phyloP scores from a whole-genome alignment of 352 stramenopile species.

The Globisporangium polare region DNA sequence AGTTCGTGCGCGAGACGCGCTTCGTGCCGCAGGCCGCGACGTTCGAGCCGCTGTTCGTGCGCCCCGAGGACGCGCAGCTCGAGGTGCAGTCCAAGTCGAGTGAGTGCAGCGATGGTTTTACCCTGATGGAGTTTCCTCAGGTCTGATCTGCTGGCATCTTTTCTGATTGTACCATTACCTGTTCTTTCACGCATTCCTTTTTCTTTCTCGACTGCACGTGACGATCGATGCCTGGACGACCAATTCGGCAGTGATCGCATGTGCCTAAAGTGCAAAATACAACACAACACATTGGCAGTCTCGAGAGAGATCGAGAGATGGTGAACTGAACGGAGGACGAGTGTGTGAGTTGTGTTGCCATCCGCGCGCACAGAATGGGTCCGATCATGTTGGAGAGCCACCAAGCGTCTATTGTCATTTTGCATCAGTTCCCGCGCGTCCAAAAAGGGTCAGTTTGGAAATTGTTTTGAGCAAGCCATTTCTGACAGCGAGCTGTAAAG shows the following conservation, averaged over 20 bases:
- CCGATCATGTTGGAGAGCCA: too few species aligned
- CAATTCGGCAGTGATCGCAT: not conserved
- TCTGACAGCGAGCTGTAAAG: too few species aligned
- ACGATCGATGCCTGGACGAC: conserved; percentile 2
- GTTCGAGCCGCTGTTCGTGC: conserved; percentile 11
- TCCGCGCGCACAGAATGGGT: too few species aligned
- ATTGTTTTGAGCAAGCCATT: too few species aligned
- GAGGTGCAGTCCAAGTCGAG: conserved; percentile 66
- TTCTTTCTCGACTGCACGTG: not conserved
- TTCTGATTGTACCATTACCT: conserved; percentile 9
- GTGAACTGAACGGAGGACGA: not conserved
- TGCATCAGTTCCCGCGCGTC: too few species aligned
- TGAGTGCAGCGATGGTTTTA: conserved; percentile 82
- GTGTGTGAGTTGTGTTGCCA: too few species aligned
- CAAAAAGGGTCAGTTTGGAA: too few species aligned
- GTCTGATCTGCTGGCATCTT: conserved; percentile 31
- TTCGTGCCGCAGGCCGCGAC: conserved; percentile 13
- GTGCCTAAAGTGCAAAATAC: conserved; percentile 1
- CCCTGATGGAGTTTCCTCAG: conserved; percentile 62
- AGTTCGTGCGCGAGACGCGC: conserved; percentile 76
- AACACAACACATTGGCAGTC: not conserved
- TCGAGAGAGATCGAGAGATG: not conserved
- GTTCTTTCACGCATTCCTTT: not conserved
- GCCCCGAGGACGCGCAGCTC: conserved; percentile 33
- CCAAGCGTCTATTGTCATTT: too few species aligned